These are phyloP conservation scores for Neonectria sp. DNA, from an alignment of 2,329 filamentous ascomycete genomes.

Conservation along the genomic window DNA sequence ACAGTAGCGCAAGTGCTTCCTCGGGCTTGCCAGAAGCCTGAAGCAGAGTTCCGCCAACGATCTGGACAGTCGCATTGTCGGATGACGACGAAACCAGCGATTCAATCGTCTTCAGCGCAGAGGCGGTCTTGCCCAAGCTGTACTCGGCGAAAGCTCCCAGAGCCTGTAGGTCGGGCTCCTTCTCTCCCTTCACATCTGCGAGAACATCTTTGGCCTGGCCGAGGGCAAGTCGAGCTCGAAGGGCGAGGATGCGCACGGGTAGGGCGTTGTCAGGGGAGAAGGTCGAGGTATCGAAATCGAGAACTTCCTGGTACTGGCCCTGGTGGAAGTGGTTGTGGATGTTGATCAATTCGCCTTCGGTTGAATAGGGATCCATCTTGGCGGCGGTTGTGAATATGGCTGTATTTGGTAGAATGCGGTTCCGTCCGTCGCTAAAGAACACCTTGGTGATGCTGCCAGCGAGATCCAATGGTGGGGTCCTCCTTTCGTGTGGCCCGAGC, in stretches of 20 bases:
- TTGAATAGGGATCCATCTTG: constrained; percentile 79
- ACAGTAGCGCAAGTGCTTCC: constrained; percentile 84
- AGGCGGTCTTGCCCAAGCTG: constrained; percentile 70
- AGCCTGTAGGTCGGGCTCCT: constrained; percentile 82
- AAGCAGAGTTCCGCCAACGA: constrained; percentile 85
- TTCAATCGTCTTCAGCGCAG: constrained; percentile 75
- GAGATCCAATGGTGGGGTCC: constrained; percentile 48
- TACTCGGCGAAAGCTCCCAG: constrained; percentile 82
- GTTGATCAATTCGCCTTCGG: constrained; percentile 80
- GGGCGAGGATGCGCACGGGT: constrained; percentile 82
- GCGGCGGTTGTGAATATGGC: constrained; percentile 39
- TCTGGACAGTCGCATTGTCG: constrained; percentile 86
- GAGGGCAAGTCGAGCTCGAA: constrained; percentile 87
- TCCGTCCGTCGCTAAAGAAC: constrained; percentile 47
- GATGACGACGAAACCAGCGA: constrained; percentile 76
- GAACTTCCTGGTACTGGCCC: constrained; percentile 88
- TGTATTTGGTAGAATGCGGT: constrained; percentile 34
- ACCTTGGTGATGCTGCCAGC: constrained; percentile 49
- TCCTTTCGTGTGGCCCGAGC: constrained; percentile 45
- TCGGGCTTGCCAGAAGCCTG: constrained; percentile 87
- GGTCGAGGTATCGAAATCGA: constrained; percentile 86
- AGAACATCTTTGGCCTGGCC: constrained; percentile 83
- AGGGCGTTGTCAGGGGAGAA: constrained; percentile 85
- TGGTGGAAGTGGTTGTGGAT: constrained; percentile 80
- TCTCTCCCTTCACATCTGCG: constrained; percentile 75